These are phyloP conservation scores for Westerdykella sp. DNA, from an alignment of 2,329 filamentous ascomycete genomes.

Conservation along the genomic window DNA sequence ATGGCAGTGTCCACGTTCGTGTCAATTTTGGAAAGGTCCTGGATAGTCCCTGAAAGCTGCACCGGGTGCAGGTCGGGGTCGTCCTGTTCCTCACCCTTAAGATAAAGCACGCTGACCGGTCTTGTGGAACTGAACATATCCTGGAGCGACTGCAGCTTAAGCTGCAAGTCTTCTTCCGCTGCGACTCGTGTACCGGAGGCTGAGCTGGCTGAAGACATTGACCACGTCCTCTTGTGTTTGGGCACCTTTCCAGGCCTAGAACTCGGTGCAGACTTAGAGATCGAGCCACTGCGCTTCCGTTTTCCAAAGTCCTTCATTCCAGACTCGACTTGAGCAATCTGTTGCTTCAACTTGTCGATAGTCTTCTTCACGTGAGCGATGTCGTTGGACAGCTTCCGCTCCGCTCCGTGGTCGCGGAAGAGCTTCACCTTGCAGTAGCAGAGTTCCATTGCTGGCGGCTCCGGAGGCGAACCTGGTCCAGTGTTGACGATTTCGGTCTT, in stretches of 20 bases:
- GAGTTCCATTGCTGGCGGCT: constrained; percentile 56
- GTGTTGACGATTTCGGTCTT: constrained; percentile 69
- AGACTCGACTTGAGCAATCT: constrained; percentile 69
- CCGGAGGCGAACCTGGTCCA: constrained; percentile 42
- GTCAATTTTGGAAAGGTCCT: constrained; percentile 52
- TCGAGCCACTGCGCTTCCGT: constrained; percentile 53
- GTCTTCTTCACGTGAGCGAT: constrained; percentile 92
- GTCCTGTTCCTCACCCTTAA: constrained; percentile 70
- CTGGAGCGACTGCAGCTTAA: constrained; percentile 70
- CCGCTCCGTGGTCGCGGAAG: constrained; percentile 91
- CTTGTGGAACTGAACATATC: constrained; percentile 86
- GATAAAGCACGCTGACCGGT: constrained; percentile 69
- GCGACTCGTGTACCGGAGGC: constrained; percentile 38
- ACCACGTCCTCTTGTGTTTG: constrained; percentile 94
- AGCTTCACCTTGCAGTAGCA: constrained; percentile 97
- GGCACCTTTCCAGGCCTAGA: constrained; percentile 68
- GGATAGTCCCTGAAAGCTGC: constrained; percentile 60
- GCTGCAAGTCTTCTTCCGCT: constrained; percentile 65
- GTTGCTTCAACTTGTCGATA: constrained; percentile 92
- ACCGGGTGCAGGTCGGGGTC: constrained; percentile 77
- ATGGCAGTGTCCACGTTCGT: constrained; percentile 38
- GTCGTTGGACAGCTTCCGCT: constrained; percentile 91
- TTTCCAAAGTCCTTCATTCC: constrained; percentile 56
- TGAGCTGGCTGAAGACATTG: constrained; percentile 67
- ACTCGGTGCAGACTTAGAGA: constrained; percentile 45